Evolutionary conservation across 345 rosid genomes (phyloP), one percentile per base, ranked within the genome.

Genomic region (Linum trigynum): DNA sequence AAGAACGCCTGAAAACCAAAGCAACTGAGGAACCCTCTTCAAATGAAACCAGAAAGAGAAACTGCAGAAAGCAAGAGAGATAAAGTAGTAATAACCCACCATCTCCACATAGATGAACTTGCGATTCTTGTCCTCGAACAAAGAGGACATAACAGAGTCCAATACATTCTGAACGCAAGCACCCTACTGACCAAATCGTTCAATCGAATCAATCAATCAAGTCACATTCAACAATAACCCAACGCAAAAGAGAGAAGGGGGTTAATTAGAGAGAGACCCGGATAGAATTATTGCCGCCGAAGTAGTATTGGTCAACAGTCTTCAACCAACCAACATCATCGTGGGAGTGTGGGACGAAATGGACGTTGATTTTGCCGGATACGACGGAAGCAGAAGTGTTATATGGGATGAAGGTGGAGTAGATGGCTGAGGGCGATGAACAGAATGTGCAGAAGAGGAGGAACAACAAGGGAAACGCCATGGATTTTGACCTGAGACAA

Each of bases 321-420:
- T 90, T 94, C 62, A 94, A 73, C 97, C 99, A 90, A 63, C 99
- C 99, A 67, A 94, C 99, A 59, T 94, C 99, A 57, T 86, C 99
- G 72, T 94, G 99, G 10, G 96, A 73, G 69, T 94, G 99, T 75
- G 95, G 80, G 69, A 94, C 99, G 74, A 94, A 71, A 75, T 94
- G 99, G 71, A 90, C 99, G 65, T 94, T 94, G 68, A 94, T 85
- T 76, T 94, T 94, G 61, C 79, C 84, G 3, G 88, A 80, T 63
- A 84, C 96, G 35, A 86, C 76, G 45, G 86, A 70, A 63, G 84
- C 83, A n/a, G 95, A 85, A 66, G 99, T 94, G 79, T 94, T 85
- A 73, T 90, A 94, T 39, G 74, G 86, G 77, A 78, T 86, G 81
- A 73, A 90, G 84, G 79, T 82, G 38, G 95, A 79, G 51, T 45